Evolutionary conservation across 2,329 filamentous ascomycete genomes (phyloP).

Genomic region (Scedosporium minutisporum): DNA sequence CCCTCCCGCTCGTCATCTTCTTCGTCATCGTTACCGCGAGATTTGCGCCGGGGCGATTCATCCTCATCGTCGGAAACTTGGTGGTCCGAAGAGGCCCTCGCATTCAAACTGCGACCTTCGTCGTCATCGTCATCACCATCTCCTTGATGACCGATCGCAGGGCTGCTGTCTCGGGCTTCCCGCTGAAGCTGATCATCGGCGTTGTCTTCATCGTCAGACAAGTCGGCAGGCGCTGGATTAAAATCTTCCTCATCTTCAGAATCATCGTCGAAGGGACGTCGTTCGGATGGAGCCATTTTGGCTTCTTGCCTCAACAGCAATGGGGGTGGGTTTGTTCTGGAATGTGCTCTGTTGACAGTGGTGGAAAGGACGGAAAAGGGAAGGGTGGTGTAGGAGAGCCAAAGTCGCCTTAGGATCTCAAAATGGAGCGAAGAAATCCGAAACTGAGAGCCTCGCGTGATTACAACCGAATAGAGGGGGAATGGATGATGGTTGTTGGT

Average conservation of each 20-base stretch:
- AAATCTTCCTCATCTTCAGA: slow-evolving; percentile 80
- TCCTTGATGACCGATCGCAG: slow-evolving; percentile 12
- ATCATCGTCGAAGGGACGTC: slow-evolving; percentile 42
- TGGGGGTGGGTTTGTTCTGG: too few species aligned
- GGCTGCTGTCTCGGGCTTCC: slow-evolving; percentile 5
- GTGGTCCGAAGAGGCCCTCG: slow-evolving; percentile 9
- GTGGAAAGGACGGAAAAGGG: background rate
- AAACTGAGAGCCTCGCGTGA: too few species aligned
- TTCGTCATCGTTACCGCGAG: slow-evolving; percentile 25
- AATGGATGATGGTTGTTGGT: background rate
- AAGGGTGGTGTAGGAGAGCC: background rate
- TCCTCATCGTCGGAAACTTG: slow-evolving; percentile 23
- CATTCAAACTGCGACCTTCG: slow-evolving; percentile 10
- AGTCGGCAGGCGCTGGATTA: slow-evolving; percentile 67
- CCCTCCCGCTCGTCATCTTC: slow-evolving; percentile 26
- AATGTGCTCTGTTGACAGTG: background rate
- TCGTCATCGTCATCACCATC: slow-evolving; percentile 15
- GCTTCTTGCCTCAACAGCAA: background rate
- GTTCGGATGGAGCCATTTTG: slow-evolving; percentile 38
- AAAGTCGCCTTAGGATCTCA: too few species aligned
- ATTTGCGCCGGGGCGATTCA: slow-evolving; percentile 29
- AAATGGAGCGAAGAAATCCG: too few species aligned
- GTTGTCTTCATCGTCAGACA: slow-evolving; percentile 59
- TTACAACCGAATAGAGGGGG: background rate
- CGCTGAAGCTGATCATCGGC: slow-evolving; percentile 17